Conservation (phyloP, 2,329 filamentous ascomycete genomes). For the Ustulina deusta region DNA sequence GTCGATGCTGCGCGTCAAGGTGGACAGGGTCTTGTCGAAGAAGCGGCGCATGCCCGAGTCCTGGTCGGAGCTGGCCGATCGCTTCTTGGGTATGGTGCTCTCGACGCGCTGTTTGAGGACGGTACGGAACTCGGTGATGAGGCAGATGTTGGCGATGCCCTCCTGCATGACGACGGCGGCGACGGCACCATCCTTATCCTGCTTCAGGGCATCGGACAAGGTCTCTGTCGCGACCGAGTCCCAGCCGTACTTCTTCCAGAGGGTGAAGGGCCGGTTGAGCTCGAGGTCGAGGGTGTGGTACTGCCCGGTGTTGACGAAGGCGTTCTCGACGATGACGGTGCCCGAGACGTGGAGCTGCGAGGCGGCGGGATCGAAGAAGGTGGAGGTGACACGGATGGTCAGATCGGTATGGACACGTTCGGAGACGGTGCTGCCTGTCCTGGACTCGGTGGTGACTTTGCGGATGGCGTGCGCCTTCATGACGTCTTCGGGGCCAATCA, state of each 20-base stretch:
- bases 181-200: conserved; percentile 82
- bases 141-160: conserved; percentile 82
- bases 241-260: conserved; percentile 89
- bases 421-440: conserved; percentile 60
- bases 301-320: conserved; percentile 64
- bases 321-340: conserved; percentile 65
- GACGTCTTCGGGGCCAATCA: conserved; percentile 66
- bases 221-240: conserved; percentile 87
- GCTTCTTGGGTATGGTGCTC: conserved; percentile 74
- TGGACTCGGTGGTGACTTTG: conserved; percentile 63
- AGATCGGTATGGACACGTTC: conserved; percentile 69
- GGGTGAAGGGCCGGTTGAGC: conserved; percentile 84
- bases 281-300: conserved; percentile 82
- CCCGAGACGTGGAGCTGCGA: conserved; percentile 69
- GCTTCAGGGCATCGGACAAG: conserved; percentile 81
- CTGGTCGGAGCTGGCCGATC: conserved; percentile 72
- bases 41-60: conserved; percentile 80
- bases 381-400: conserved; percentile 67
- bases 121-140: conserved; percentile 84
- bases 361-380: conserved; percentile 68
- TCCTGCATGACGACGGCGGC: conserved; percentile 96
- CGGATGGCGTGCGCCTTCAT: conserved; percentile 67
- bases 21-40: conserved; percentile 80
- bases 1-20: conserved; percentile 82
- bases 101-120: conserved; percentile 78